Conservation (phyloP, 2,329 filamentous ascomycete genomes). For the Samsoniella hepiali region DNA sequence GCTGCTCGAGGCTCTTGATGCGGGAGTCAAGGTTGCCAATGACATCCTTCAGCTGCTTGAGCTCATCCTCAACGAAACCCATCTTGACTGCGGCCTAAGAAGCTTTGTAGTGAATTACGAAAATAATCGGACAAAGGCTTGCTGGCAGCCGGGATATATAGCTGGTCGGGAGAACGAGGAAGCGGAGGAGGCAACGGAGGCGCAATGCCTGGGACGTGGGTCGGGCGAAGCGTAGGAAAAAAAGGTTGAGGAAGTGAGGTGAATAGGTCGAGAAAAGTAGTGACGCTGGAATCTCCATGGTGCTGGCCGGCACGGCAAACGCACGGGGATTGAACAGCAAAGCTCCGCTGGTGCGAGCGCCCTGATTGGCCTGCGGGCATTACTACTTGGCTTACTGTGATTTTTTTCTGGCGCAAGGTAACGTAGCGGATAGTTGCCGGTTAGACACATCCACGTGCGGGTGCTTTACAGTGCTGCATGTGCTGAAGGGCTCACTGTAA, state of each 20-base stretch:
- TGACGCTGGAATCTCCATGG: constrained; percentile 16
- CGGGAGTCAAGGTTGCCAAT: constrained; percentile 81
- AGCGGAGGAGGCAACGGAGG: constrained; percentile 14
- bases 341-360: constrained; percentile 9
- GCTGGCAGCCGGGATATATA: not conserved
- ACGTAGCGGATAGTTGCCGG: constrained; percentile 11
- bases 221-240: constrained; percentile 1
- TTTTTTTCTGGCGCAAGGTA: constrained; percentile 15
- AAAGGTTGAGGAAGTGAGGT: constrained; percentile 10
- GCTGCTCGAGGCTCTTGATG: constrained; percentile 79
- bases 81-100: constrained; percentile 52
- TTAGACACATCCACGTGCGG: constrained; percentile 9
- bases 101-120: constrained; percentile 2
- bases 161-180: constrained; percentile 10
- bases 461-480: not conserved
- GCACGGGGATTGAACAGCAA: constrained; percentile 14
- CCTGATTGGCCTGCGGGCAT: constrained; percentile 13
- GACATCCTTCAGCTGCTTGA: constrained; percentile 80
- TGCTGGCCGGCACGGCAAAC: constrained; percentile 12
- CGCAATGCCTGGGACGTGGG: constrained; percentile 22
- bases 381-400: not conserved
- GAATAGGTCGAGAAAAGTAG: constrained; percentile 15
- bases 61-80: constrained; percentile 83
- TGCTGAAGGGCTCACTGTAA: not conserved
- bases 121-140: constrained; percentile 7